Evolutionary conservation across 169 alveolate species (phyloP).

Genomic region (Plasmodium gaboni): DNA sequence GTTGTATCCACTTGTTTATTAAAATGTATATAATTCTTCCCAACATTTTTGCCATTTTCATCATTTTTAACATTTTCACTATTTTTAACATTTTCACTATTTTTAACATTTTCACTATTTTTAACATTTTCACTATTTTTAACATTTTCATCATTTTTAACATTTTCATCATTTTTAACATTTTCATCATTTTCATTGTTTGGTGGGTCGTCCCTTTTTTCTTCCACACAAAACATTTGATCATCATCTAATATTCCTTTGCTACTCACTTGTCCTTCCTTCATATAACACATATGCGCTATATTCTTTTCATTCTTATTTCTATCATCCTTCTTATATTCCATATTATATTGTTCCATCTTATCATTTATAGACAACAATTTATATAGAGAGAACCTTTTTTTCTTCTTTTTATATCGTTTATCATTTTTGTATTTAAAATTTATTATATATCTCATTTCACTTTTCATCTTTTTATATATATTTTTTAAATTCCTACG

Average conservation of each 20-base stretch:
- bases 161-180: background rate
- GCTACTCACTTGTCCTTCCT: too few species aligned
- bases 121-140: background rate
- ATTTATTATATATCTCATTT: constrained; percentile 31
- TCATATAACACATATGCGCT: too few species aligned
- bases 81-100: too few species aligned
- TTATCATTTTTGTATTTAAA: constrained; percentile 36
- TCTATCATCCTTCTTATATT: background rate
- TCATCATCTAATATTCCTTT: background rate
- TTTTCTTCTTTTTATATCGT: constrained; percentile 30
- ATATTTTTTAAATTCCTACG: constrained; percentile 31
- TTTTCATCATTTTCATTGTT: background rate
- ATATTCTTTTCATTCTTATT: background rate
- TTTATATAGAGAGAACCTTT: constrained; percentile 15
- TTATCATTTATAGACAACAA: constrained; percentile 14
- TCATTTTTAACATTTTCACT: too few species aligned
- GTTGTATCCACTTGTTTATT: too few species aligned
- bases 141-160: too few species aligned
- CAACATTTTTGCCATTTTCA: too few species aligned
- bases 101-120: background rate
- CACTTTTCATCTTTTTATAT: constrained; percentile 58
- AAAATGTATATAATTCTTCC: too few species aligned
- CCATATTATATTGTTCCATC: background rate
- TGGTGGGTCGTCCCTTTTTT: background rate
- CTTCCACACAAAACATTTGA: background rate